phyloP scores from a whole-genome alignment of 306 rosid genomes.

The Calophaca sinica region DNA sequence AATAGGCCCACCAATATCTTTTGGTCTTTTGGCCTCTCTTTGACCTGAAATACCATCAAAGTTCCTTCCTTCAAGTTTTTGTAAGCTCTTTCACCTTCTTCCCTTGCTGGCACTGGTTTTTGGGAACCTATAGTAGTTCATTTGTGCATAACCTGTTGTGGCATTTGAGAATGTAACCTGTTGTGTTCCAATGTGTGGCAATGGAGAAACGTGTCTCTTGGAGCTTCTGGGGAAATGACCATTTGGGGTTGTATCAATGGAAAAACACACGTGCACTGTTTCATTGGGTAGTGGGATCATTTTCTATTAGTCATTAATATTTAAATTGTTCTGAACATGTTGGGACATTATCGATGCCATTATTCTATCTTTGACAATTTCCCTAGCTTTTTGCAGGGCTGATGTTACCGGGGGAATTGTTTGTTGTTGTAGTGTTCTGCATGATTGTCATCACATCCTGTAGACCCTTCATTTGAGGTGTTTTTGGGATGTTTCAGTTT shows the following conservation, averaged over 20 bases:
- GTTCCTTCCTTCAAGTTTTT: conserved; percentile 5
- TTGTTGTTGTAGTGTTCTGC: not conserved
- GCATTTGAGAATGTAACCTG: not conserved
- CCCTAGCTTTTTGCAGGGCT: conserved; percentile 22
- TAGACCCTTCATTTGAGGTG: conserved; percentile 1
- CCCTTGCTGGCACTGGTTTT: conserved; percentile 18
- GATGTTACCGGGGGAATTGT: not conserved
- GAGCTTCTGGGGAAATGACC: not conserved
- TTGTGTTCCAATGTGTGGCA: not conserved
- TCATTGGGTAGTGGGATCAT: not conserved
- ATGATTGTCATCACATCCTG: conserved; percentile 14
- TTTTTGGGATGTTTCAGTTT: not conserved
- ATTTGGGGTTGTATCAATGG: not conserved
- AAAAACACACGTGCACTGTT: conserved; percentile 1
- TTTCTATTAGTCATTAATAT: not conserved
- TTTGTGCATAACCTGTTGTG: conserved; percentile 30
- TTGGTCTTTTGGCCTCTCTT: conserved; percentile 35
- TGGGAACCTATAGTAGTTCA: conserved; percentile 18
- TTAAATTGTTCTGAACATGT: conserved; percentile 1
- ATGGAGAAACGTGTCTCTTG: not conserved
- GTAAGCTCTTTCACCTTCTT: conserved; percentile 3
- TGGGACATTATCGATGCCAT: not conserved
- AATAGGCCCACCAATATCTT: conserved; percentile 49
- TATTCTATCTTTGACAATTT: conserved; percentile 3
- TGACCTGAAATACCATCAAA: conserved; percentile 39